Evolutionary conservation across 2,329 filamentous ascomycete genomes (phyloP), one percentile per base, ranked within the genome.

Genomic region (Xylaria hypoxylon): DNA sequence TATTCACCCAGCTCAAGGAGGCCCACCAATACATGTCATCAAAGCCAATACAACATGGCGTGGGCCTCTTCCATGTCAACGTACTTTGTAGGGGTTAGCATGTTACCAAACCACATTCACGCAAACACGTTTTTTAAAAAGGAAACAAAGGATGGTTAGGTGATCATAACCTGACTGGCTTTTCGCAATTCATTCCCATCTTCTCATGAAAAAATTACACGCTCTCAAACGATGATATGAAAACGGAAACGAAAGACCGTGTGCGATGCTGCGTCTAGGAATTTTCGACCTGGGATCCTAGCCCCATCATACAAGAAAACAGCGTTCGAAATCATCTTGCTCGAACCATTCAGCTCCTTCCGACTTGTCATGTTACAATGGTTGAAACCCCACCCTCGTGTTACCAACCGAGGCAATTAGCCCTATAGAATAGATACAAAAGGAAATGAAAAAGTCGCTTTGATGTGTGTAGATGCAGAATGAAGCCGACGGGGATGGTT

Each of bases 391-490:
- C 28, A 35, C 42, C 38, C 5, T 22, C 22, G 38, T 26, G 13
- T 50, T 40, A 45, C 57, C 24, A 45, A 53, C 55, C 35, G 26
- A 48, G 65, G 56, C 22, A 33, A 45, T 13, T 31, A 51, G 59
- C 69, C 70, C 67, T 73, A 73, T 74, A 73, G 56, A 73, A 71
- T 75, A 71, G 68, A 64, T 70, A 74, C 72, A 74, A 74, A 76
- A 64, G 68, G 60, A 68, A 74, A 59, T 68, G 72, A 74, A 38
- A 47, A 45, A 59, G 59, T 69, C 64, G 67, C 70, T 62, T 47
- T 56, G 61, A 52, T 69, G 58, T 69, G 64, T 58, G 35, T 55
- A 55, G 61, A 64, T 67, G 60, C 28, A 62, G 59, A 50, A 53
- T 26, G 8, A 35, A 10, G 38, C n/a, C 38, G 42, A 64, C 4